These are phyloP conservation scores for Mortierella sp. DNA, from an alignment of 371 early-diverging fungal genomes.

Conservation along the genomic window DNA sequence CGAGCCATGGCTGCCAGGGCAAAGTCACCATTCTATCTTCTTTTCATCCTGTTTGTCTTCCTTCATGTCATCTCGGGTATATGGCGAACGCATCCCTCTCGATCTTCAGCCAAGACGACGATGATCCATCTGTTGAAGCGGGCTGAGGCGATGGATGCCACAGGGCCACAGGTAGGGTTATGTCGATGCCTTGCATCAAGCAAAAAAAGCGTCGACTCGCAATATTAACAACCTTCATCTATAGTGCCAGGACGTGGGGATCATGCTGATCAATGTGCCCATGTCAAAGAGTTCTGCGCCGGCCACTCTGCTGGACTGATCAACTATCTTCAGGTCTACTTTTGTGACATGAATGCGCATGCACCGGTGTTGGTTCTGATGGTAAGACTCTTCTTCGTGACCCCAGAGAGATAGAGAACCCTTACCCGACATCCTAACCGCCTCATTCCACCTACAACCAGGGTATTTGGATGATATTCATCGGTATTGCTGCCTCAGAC, in stretches of 20 bases:
- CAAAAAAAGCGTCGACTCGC: too few relatives aligned
- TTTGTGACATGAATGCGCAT: conserved; percentile 61
- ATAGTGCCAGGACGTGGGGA: conserved; percentile 64
- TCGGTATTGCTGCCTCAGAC: conserved; percentile 75
- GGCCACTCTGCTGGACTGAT: conserved; percentile 63
- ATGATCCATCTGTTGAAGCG: conserved; percentile 19
- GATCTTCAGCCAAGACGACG: not conserved
- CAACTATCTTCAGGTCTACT: conserved; percentile 69
- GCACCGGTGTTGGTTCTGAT: conserved; percentile 57
- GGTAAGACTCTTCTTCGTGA: conserved; percentile 43
- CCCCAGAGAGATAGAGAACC: too few relatives aligned
- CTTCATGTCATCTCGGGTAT: conserved; percentile 20
- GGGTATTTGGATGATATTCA: conserved; percentile 66
- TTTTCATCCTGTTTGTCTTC: conserved; percentile 28
- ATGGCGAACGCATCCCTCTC: conserved; percentile 13
- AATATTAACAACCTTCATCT: not conserved
- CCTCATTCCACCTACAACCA: conserved; percentile 6
- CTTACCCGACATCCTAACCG: too few relatives aligned
- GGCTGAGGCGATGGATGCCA: not conserved
- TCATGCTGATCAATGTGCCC: conserved; percentile 64
- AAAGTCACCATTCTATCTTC: conserved; percentile 19
- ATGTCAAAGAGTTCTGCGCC: conserved; percentile 60
- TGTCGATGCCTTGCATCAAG: too few relatives aligned
- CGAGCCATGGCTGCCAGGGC: conserved; percentile 13
- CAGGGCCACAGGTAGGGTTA: conserved; percentile 11